Evolutionary conservation across 2,329 filamentous ascomycete species (phyloP).

Genomic region (Passalora sequoiae): DNA sequence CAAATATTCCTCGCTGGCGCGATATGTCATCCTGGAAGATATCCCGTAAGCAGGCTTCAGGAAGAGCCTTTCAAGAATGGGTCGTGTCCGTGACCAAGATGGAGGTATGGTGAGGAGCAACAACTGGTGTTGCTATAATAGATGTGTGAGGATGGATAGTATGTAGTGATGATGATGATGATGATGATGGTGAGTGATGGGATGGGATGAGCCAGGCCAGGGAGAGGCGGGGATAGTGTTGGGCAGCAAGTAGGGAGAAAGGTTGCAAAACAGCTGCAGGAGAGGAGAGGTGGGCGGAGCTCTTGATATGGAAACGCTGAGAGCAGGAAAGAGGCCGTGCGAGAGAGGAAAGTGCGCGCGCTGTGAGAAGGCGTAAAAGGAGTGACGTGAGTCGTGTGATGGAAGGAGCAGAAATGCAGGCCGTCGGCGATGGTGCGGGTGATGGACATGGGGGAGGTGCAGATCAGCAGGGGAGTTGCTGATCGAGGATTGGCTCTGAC

Average conservation of each 20-base stretch:
- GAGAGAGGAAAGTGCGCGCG: background rate
- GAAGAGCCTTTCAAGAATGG: slow-evolving; percentile 23
- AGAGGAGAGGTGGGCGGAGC: slow-evolving; percentile 16
- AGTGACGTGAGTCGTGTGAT: slow-evolving; percentile 11
- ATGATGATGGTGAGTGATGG: background rate
- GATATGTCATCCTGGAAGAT: slow-evolving; percentile 35
- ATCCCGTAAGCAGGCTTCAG: slow-evolving; percentile 19
- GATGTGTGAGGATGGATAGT: background rate
- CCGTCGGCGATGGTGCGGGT: slow-evolving; percentile 2
- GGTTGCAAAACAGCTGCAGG: slow-evolving; percentile 14
- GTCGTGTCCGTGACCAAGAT: too few relatives aligned
- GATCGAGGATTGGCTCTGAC: slow-evolving; percentile 8
- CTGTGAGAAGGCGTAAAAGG: background rate
- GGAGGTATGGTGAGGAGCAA: too few relatives aligned
- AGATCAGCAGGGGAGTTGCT: slow-evolving; percentile 1
- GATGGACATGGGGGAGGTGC: slow-evolving; percentile 1
- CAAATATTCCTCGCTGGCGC: slow-evolving; percentile 35
- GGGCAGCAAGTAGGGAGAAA: slow-evolving; percentile 16
- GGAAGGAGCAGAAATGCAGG: slow-evolving; percentile 4
- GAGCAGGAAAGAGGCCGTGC: background rate
- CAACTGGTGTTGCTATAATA: too few relatives aligned
- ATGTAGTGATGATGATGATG: slow-evolving; percentile 1
- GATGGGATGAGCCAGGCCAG: background rate
- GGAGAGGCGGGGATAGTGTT: slow-evolving; percentile 7
- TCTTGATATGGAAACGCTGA: slow-evolving; percentile 23